These are phyloP conservation scores for Curvularia verruculosa DNA, from an alignment of 2,329 filamentous ascomycete genomes.

Conservation along the genomic window DNA sequence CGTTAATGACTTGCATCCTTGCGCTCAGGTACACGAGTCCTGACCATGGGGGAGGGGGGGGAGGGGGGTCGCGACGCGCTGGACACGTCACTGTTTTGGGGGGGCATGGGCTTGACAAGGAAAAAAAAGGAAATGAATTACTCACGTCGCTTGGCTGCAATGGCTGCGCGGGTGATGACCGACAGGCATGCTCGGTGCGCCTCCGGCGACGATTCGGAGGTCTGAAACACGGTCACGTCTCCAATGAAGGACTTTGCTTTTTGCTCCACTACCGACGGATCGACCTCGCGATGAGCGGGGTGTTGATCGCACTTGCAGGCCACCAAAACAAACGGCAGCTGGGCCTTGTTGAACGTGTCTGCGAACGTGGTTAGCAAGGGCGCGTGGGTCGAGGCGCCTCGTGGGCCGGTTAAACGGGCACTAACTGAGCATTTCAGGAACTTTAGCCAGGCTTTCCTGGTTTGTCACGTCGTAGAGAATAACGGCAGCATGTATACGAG, in stretches of 20 bases:
- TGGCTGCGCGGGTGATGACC: conserved; percentile 73
- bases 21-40: not conserved
- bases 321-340: conserved; percentile 78
- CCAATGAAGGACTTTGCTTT: conserved; percentile 68
- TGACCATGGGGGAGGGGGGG: not conserved
- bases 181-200: conserved; percentile 77
- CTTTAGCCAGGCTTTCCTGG: conserved; percentile 72
- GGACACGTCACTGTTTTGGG: conserved; percentile 1
- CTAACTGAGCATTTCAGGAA: conserved; percentile 81
- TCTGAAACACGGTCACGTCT: conserved; percentile 72
- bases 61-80: not conserved
- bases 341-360: conserved; percentile 76
- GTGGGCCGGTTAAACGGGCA: conserved; percentile 30
- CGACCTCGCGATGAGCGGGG: conserved; percentile 71
- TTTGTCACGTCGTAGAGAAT: conserved; percentile 88
- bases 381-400: conserved; percentile 4
- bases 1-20: conserved; percentile 25
- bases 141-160: conserved; percentile 72
- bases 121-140: conserved; percentile 29
- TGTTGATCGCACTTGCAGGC: conserved; percentile 89
- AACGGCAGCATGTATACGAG: conserved; percentile 80
- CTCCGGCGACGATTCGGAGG: conserved; percentile 72
- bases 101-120: not conserved
- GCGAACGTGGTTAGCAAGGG: conserved; percentile 34
- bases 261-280: conserved; percentile 70